phyloP scores from a whole-genome alignment of 306 rosid species.

The Cucumis cinereus region DNA sequence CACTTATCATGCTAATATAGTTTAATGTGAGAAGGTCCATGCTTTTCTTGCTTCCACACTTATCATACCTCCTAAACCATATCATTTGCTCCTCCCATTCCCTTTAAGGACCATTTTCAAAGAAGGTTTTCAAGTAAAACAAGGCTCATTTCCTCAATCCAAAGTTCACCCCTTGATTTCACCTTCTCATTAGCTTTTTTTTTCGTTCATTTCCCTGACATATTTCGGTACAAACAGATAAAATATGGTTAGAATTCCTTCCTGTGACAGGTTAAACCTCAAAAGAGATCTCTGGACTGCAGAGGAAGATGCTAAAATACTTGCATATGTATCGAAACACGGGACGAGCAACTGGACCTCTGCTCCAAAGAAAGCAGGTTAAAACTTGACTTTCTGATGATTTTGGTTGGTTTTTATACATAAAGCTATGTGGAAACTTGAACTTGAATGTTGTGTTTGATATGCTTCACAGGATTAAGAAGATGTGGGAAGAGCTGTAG shows the following conservation, averaged over 20 bases:
- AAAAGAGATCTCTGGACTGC: conserved; percentile 36
- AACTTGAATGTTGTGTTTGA: background rate
- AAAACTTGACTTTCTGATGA: background rate
- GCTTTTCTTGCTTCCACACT: conserved; percentile 63
- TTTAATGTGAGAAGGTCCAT: conserved; percentile 41
- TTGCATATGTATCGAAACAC: conserved; percentile 38
- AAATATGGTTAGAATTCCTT: conserved; percentile 50
- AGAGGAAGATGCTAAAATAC: conserved; percentile 56
- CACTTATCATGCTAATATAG: conserved; percentile 46
- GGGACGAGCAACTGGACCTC: conserved; percentile 51
- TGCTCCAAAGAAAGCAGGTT: conserved; percentile 61
- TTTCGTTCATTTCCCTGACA: conserved; percentile 4
- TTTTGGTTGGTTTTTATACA: background rate
- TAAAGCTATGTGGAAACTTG: background rate
- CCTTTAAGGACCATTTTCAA: conserved; percentile 27
- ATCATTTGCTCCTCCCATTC: conserved; percentile 21
- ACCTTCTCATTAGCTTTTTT: background rate
- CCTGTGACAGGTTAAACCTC: conserved; percentile 39
- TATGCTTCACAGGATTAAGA: conserved; percentile 36
- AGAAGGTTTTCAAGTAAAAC: background rate
- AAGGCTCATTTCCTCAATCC: background rate
- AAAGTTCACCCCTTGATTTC: background rate
- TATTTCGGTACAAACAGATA: background rate
- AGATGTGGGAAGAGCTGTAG: conserved; percentile 78
- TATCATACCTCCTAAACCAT: conserved; percentile 43